Conservation (phyloP, 2,329 filamentous ascomycete species). For the Cryphonectria japonica region DNA sequence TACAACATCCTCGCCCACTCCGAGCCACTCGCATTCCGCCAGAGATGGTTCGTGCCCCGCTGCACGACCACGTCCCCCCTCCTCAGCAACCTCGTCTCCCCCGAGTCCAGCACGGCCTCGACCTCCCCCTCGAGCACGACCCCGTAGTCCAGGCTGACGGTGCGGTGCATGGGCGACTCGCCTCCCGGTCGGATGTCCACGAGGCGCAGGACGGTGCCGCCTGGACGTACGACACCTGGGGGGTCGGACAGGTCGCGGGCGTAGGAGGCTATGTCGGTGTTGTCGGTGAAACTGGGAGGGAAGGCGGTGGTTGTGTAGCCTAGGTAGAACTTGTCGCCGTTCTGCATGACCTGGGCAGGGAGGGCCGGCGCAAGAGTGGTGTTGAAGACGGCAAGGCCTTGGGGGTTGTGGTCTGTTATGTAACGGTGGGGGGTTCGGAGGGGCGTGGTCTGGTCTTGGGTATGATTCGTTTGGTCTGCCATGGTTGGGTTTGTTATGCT, state of each 20-base stretch:
- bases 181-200: conserved; percentile 51
- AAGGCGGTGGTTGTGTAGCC: conserved; percentile 51
- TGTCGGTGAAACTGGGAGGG: conserved; percentile 49
- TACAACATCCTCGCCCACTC: conserved; percentile 48
- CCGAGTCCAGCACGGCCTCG: conserved; percentile 52
- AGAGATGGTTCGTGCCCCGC: conserved; percentile 50
- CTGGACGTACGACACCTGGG: conserved; percentile 53
- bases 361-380: conserved; percentile 33
- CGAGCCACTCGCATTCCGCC: conserved; percentile 43
- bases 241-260: conserved; percentile 45
- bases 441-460: neutral
- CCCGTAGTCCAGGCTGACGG: conserved; percentile 53
- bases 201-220: conserved; percentile 47
- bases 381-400: conserved; percentile 42
- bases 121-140: conserved; percentile 54
- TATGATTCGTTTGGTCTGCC: conserved; percentile 12
- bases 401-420: conserved; percentile 41
- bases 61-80: conserved; percentile 54
- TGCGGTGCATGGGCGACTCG: conserved; percentile 48
- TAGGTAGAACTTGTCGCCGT: conserved; percentile 41
- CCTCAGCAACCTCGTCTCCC: conserved; percentile 46
- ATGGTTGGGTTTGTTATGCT: conserved; percentile 8
- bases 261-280: conserved; percentile 52
- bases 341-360: conserved; percentile 33
- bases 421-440: conserved; percentile 34